A percentile compares a stretch with the other conserved stretches of the same genome.
These are phyloP conservation scores for Tulasnella sp. DNA, from an alignment of 768 basidiomycete species.

Conservation along the genomic window DNA sequence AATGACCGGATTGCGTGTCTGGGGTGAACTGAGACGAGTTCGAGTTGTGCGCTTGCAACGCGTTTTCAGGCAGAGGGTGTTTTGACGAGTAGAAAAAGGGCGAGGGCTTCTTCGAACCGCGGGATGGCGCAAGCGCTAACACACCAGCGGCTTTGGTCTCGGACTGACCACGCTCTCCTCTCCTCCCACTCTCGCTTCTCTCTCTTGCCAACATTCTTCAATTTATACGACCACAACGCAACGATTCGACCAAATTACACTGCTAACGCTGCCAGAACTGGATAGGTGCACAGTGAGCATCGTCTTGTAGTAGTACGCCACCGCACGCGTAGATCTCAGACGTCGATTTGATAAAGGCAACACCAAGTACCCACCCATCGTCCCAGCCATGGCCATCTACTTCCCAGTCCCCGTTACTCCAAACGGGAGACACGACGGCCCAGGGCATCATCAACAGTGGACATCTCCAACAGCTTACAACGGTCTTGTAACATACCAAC, in stretches of 20 bases:
- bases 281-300: background rate
- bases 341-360: slow-evolving; percentile 13
- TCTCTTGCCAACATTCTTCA: background rate
- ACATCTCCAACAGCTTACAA: slow-evolving; percentile 9
- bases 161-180: slow-evolving; percentile 8
- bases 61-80: slow-evolving; percentile 1
- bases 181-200: background rate
- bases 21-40: background rate
- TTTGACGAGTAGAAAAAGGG: background rate
- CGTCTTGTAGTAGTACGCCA: background rate
- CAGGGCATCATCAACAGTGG: slow-evolving; percentile 16
- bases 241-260: background rate
- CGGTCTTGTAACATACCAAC: slow-evolving; percentile 20
- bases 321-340: slow-evolving; percentile 1
- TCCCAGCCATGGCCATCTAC: slow-evolving; percentile 15
- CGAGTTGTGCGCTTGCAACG: background rate
- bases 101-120: background rate
- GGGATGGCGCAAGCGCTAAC: background rate
- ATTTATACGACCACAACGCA: background rate
- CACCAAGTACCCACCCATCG: background rate
- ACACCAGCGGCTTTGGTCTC: background rate
- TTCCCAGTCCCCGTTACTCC: slow-evolving; percentile 20
- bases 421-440: slow-evolving; percentile 17
- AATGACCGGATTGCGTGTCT: background rate
- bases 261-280: background rate